Evolutionary conservation across 148 eudicot genomes (phyloP).

Genomic region (Fallopia convolvulus): DNA sequence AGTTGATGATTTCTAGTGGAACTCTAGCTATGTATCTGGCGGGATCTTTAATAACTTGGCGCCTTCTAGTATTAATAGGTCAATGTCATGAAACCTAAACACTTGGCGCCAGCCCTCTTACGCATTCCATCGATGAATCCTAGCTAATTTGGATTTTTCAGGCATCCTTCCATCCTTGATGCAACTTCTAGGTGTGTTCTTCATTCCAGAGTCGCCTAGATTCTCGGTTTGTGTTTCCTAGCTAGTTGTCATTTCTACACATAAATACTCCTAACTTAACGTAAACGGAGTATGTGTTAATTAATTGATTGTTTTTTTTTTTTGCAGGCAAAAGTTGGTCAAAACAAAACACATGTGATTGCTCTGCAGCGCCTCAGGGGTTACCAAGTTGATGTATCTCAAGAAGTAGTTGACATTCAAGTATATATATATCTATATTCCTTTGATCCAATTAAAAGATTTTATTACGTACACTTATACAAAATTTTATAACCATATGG

Average conservation of each 20-base stretch:
- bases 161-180: not conserved
- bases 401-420: conserved; percentile 9
- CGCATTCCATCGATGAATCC: no score
- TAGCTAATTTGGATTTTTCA: not conserved
- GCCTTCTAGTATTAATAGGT: not conserved
- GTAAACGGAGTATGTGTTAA: no score
- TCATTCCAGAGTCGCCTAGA: not conserved
- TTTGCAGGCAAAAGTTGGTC: not conserved
- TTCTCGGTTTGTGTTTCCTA: not conserved
- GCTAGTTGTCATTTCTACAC: no score
- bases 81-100: not conserved
- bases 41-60: not conserved
- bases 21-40: not conserved
- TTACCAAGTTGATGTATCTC: not conserved
- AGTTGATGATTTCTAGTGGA: not conserved
- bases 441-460: not conserved
- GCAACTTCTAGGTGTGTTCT: not conserved
- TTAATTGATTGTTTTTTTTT: no score
- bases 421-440: not conserved
- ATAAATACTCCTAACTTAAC: no score
- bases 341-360: not conserved
- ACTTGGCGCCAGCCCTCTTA: no score
- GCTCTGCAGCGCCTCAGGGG: conserved; percentile 7
- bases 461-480: no score
- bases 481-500: not conserved